Evolutionary conservation across 202 grass and related monocot species (phyloP), one percentile per base, ranked within the genome.

Genomic region (Zoysia matrella): DNA sequence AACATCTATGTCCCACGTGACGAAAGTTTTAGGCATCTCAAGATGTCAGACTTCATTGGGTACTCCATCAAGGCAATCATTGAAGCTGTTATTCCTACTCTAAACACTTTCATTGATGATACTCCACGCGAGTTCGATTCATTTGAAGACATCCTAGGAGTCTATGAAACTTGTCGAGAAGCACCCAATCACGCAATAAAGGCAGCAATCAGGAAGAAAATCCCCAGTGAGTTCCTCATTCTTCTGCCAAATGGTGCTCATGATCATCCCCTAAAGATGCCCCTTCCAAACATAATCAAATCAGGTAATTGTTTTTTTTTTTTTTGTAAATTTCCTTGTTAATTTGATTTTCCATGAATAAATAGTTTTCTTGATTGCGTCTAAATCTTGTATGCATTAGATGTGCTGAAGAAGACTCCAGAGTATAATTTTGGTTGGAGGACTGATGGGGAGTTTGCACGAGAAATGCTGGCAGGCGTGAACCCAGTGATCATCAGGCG

Each of bases 1-100:
- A 44, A 91, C 44, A 98, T 95, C 47, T 98, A 98, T 3, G 82
- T 91, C 6, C 92, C 95, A 1, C 86, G 92, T 0, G 95, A 98
- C 1, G 92, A 98, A 83, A 30, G 22, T 30, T 30, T 30, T 30
- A 30, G 22, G 22, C 22, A 30, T 30, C 22, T 30, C 22, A 30
- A 30, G 22, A 30, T 30, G 22, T 30, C 22, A 30, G 22, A 30
- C 22, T 30, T 30, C 22, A 30, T 30, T 30, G 22, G 22, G 22
- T 30, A 0, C 22, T 30, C 22, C 22, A 30, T 30, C 22, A 30
- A 30, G 22, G 22, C 22, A 30, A 30, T 30, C 22, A 30, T 30
- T 30, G 22, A 30, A 30, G 22, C 22, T 30, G 22, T 30, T 30
- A 30, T 30, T 30, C 22, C 22, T 0, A 30, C 22, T 30, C 22